These are phyloP conservation scores for Aspergillus sparsus DNA, from an alignment of 495 filamentous ascomycete species.

Conservation along the genomic window DNA sequence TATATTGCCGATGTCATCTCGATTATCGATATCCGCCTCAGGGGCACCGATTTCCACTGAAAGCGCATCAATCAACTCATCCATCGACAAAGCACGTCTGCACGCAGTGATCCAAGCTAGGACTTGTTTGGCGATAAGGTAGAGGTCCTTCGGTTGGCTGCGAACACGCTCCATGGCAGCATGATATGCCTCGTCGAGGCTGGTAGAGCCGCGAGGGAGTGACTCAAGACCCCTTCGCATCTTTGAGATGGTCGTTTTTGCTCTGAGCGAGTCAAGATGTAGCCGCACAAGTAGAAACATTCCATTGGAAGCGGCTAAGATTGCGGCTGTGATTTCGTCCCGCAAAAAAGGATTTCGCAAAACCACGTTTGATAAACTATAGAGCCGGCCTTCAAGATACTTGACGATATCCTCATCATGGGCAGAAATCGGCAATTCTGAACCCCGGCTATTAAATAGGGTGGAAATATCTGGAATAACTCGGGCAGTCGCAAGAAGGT, in stretches of 20 bases:
- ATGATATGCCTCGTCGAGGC: background rate
- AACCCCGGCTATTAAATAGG: too few relatives aligned
- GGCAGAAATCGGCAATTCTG: too few relatives aligned
- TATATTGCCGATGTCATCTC: background rate
- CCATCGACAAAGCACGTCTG: background rate
- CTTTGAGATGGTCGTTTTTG: background rate
- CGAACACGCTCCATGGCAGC: background rate
- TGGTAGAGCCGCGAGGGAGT: background rate
- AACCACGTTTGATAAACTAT: background rate
- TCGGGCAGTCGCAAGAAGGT: background rate
- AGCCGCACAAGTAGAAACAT: background rate
- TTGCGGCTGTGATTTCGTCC: background rate
- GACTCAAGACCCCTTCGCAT: background rate
- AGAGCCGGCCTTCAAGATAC: too few relatives aligned
- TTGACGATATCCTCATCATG: too few relatives aligned
- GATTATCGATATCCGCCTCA: background rate
- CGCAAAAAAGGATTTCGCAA: background rate
- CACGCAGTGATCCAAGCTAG: background rate
- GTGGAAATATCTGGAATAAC: too few relatives aligned
- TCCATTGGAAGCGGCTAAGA: too few relatives aligned
- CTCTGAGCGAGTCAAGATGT: background rate
- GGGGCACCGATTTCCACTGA: background rate
- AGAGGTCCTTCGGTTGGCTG: background rate
- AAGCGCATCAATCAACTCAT: background rate
- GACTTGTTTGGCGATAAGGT: background rate